Evolutionary conservation across 2,329 filamentous ascomycete genomes (phyloP).

Genomic region (Monilinia polystroma): DNA sequence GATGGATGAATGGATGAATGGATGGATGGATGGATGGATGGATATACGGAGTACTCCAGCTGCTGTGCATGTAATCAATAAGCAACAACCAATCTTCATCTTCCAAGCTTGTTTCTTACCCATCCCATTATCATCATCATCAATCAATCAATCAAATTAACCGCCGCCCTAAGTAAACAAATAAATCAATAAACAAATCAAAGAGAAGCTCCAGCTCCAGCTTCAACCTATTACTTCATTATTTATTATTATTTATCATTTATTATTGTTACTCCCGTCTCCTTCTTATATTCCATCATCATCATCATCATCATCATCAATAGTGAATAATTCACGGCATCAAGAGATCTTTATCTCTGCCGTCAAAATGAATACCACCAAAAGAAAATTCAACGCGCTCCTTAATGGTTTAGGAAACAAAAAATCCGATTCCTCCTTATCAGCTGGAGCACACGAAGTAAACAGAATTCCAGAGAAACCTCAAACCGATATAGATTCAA

Average conservation of each 20-base stretch:
- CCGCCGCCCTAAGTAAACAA: neutral
- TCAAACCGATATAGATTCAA: slow-evolving; percentile 29
- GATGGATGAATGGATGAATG: too few species aligned
- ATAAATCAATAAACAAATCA: slow-evolving; percentile 1
- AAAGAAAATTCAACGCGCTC: slow-evolving; percentile 77
- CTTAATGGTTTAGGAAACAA: slow-evolving; percentile 62
- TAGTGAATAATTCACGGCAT: neutral
- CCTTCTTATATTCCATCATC: too few species aligned
- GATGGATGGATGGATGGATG: too few species aligned
- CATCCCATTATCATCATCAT: too few species aligned
- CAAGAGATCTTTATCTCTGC: neutral
- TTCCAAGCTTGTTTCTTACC: neutral
- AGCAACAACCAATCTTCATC: neutral
- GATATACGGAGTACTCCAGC: too few species aligned
- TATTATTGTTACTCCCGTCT: too few species aligned
- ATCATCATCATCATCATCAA: neutral
- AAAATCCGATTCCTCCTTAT: slow-evolving; percentile 46
- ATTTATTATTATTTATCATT: too few species aligned
- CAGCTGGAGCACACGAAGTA: slow-evolving; percentile 36
- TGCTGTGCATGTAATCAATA: too few species aligned
- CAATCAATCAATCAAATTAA: too few species aligned
- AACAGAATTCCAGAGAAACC: slow-evolving; percentile 44
- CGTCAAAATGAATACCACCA: slow-evolving; percentile 66
- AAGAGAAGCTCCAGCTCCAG: neutral
- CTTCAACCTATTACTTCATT: too few species aligned